Conservation (phyloP, 495 filamentous ascomycete genomes). For the Thermochaetoides thermophila region DNA sequence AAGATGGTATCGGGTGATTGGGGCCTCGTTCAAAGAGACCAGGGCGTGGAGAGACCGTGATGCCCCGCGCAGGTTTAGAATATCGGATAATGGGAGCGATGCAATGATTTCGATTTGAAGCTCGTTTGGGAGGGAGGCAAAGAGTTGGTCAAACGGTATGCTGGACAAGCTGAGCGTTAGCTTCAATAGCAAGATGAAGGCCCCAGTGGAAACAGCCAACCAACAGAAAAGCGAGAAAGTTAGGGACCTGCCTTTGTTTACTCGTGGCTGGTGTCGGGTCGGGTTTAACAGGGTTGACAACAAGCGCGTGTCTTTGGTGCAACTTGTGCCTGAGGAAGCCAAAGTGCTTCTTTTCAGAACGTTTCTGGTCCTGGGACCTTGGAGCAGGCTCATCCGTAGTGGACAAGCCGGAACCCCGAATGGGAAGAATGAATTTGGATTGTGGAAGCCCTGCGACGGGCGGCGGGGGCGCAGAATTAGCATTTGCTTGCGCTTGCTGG, state of each 20-base stretch:
- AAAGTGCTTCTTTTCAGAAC: slow-evolving; percentile 19
- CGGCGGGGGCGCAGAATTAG: slow-evolving; percentile 10
- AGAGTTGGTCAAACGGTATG: slow-evolving; percentile 33
- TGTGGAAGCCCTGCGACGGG: slow-evolving; percentile 4
- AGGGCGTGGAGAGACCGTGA: slow-evolving; percentile 38
- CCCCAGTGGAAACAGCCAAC: no score
- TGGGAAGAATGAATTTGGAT: slow-evolving; percentile 28
- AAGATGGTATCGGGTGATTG: slow-evolving; percentile 42
- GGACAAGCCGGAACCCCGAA: slow-evolving; percentile 19
- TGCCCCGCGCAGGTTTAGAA: slow-evolving; percentile 36
- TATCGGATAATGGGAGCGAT: slow-evolving; percentile 36
- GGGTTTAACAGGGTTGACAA: no score
- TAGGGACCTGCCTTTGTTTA: slow-evolving; percentile 11
- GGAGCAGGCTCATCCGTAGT: slow-evolving; percentile 10
- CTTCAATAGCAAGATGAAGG: no score
- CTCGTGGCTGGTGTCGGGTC: no score
- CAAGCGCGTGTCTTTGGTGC: no score
- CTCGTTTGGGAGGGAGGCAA: slow-evolving; percentile 36
- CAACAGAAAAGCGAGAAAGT: neutral
- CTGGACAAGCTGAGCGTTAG: no score
- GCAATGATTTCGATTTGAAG: slow-evolving; percentile 41
- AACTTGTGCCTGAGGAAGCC: slow-evolving; percentile 14
- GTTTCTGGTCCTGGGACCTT: slow-evolving; percentile 22
- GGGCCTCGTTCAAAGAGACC: slow-evolving; percentile 39
- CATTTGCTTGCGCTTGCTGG: slow-evolving; percentile 20